Percentiles rank a stretch among this genome's conserved stretches.
phyloP scores from a whole-genome alignment of 495 filamentous ascomycete genomes.

The Gamarada debralockiae region DNA sequence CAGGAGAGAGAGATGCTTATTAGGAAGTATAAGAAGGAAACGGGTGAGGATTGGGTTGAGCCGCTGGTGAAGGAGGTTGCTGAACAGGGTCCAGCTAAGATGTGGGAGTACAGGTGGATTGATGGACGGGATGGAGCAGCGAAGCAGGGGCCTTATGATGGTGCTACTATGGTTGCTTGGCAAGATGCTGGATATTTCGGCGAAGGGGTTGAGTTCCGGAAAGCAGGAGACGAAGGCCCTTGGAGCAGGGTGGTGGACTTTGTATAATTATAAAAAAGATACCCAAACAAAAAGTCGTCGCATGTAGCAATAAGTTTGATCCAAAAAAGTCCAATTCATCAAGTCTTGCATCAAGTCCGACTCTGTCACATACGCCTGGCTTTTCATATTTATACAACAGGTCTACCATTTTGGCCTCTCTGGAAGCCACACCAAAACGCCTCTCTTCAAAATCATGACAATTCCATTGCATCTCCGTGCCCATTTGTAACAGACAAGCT shows the following conservation, averaged over 20 bases:
- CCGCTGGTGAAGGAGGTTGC: conserved; percentile 26
- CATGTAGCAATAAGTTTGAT: too few species aligned
- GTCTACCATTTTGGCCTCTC: too few species aligned
- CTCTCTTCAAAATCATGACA: conserved; percentile 47
- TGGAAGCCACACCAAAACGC: conserved; percentile 8
- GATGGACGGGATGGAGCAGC: conserved; percentile 80
- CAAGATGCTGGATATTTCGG: conserved; percentile 88
- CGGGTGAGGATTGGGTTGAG: conserved; percentile 89
- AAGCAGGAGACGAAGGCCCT: conserved; percentile 46
- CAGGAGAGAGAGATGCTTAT: conserved; percentile 79
- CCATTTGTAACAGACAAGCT: conserved; percentile 63
- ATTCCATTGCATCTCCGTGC: conserved; percentile 76
- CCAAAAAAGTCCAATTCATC: too few species aligned
- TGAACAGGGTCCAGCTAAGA: conserved; percentile 30
- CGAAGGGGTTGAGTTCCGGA: conserved; percentile 85
- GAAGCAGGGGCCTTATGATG: conserved; percentile 84
- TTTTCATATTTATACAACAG: too few species aligned
- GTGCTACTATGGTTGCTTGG: conserved; percentile 81
- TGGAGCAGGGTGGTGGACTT: conserved; percentile 66
- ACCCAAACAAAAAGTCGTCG: too few species aligned
- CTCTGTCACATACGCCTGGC: too few species aligned
- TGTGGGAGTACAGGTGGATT: conserved; percentile 92
- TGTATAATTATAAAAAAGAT: conserved; percentile 34
- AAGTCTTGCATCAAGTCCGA: too few species aligned
- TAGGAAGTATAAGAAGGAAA: conserved; percentile 79